Percentiles rank a stretch among this genome's conserved stretches.
Conservation (phyloP, 2,329 filamentous ascomycete genomes). For the Talaromyces sp. region DNA sequence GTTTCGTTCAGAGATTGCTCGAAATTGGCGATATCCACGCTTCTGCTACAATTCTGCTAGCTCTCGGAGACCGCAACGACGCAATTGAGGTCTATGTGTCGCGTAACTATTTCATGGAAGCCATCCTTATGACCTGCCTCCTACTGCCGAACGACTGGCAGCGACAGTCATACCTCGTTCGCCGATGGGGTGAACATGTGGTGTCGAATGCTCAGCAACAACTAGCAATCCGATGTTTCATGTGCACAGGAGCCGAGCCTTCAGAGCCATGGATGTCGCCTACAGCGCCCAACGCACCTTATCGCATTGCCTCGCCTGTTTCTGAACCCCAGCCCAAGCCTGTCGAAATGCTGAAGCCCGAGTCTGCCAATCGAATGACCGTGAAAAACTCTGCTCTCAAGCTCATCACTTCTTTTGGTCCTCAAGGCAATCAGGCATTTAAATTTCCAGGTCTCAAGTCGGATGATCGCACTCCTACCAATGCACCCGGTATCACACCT, state of each 20-base stretch:
- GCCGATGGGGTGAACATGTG: constrained; percentile 92
- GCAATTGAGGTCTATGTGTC: constrained; percentile 96
- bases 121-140: constrained; percentile 80
- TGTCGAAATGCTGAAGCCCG: constrained; percentile 25
- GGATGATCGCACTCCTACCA: constrained; percentile 68
- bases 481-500: constrained; percentile 73
- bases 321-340: constrained; percentile 48
- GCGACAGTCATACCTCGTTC: constrained; percentile 78
- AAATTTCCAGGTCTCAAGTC: constrained; percentile 58
- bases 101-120: constrained; percentile 87
- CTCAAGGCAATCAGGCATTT: constrained; percentile 49
- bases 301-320: constrained; percentile 44
- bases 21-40: constrained; percentile 89
- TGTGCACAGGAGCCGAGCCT: constrained; percentile 81
- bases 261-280: constrained; percentile 86
- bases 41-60: constrained; percentile 86
- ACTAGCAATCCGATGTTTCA: constrained; percentile 86
- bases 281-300: constrained; percentile 61
- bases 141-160: constrained; percentile 85
- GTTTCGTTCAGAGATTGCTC: constrained; percentile 84
- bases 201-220: constrained; percentile 83
- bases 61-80: constrained; percentile 87
- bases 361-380: constrained; percentile 53
- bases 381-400: constrained; percentile 82
- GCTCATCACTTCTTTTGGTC: constrained; percentile 82